phyloP scores from a whole-genome alignment of 106 monocot genomes.

The Triglochin maritima region DNA sequence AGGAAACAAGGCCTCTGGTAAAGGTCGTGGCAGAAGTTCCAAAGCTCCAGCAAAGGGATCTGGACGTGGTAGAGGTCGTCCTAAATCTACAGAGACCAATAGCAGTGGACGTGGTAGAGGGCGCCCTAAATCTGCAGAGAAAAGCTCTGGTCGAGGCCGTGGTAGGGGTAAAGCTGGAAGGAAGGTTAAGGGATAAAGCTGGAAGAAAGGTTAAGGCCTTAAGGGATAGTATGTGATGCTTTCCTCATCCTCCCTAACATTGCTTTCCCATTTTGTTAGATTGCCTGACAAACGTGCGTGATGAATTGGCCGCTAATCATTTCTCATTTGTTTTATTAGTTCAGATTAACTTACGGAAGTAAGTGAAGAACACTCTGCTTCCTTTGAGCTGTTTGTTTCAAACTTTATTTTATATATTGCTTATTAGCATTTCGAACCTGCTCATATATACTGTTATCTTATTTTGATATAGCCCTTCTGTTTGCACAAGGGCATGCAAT shows the following conservation, averaged over 20 bases:
- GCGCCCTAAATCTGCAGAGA: slow-evolving; percentile 5
- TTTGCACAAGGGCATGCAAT: too few species aligned
- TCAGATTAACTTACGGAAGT: not conserved
- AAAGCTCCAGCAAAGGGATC: not conserved
- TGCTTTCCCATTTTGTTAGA: not conserved
- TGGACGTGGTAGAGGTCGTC: not conserved
- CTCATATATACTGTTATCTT: too few species aligned
- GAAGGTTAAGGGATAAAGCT: slow-evolving; percentile 2
- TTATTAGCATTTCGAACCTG: too few species aligned
- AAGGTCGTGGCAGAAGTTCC: slow-evolving; percentile 31
- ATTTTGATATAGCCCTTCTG: too few species aligned
- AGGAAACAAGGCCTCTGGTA: slow-evolving; percentile 31
- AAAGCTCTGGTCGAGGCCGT: slow-evolving; percentile 24
- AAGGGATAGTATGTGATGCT: not conserved
- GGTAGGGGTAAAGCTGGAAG: slow-evolving; percentile 22
- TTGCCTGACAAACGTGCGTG: not conserved
- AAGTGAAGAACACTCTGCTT: not conserved
- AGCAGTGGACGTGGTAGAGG: slow-evolving; percentile 13
- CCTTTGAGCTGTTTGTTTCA: not conserved
- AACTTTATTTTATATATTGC: too few species aligned
- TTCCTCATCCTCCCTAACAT: not conserved
- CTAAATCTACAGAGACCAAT: slow-evolving; percentile 11
- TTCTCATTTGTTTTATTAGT: not conserved
- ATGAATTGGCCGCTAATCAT: not conserved
- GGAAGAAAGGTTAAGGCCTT: too few species aligned